Evolutionary conservation across 2,329 filamentous ascomycete species (phyloP), one percentile per base, ranked within the genome.

Genomic region (Dactylellina haptotyla): DNA sequence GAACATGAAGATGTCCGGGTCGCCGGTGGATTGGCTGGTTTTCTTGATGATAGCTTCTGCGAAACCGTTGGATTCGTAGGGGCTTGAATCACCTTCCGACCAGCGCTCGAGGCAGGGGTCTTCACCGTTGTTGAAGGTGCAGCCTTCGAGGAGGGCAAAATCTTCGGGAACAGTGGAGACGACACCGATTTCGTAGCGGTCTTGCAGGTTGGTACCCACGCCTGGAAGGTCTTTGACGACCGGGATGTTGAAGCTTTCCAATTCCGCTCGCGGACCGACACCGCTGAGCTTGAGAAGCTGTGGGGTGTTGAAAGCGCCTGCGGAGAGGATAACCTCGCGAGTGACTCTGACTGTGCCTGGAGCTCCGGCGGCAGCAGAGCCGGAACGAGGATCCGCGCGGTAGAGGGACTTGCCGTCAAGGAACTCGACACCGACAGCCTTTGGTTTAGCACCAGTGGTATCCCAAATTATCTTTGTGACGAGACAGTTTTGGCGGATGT

Each of bases 141-240:
- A 82, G 30, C 79, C 79, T 3, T 79, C 74, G 28, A 81, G 79
- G 34, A 80, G 76, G 5, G 77, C 77, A 76, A 82, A 83, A 66
- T 81, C 79, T 39, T 78, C 81, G 2, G 77, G 85, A 1, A 84
- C 77, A 8, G 83, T 80, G 48, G 84, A 84, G 12, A 85, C 81
- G 57, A 85, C 81, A 0, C 83, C 82, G 28, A 87, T 82, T 71
- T 85, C 85, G 45, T 85, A 85, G 48, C 88, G 87, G 77, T 90
- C 88, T 67, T 88, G 82, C 2, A 90, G 82, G 80, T 90, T 88
- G 66, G 84, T 85, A 3, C 88, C 88, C 2, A 91, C 87, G 46
- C 88, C 86, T 0, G 85, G 85, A 0, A 87, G 84, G 73, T 89
- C 83, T 2, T 84, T 81, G 16, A 88, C 75, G 0, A 86, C 80